phyloP scores from a whole-genome alignment of 805 yeast species.

The Cyberlindnera maritima region DNA sequence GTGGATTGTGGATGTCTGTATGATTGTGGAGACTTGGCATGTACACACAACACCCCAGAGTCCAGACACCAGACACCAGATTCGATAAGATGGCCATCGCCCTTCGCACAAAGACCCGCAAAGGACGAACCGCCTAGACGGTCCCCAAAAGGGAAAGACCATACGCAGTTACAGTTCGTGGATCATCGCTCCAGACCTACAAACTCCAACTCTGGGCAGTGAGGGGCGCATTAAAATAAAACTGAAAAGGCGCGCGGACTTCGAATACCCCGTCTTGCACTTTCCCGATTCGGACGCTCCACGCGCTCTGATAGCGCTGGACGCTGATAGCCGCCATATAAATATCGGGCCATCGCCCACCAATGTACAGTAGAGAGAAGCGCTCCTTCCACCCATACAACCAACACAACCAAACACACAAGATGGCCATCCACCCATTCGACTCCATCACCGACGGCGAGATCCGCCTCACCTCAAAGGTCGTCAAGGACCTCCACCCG shows the following conservation, averaged over 20 bases:
- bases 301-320: conserved; percentile 4
- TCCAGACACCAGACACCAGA: no score
- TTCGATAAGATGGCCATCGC: no score
- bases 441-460: conserved; percentile 59
- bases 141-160: background rate
- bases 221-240: no score
- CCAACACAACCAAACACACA: background rate
- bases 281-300: conserved; percentile 14
- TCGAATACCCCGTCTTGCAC: background rate
- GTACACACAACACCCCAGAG: no score
- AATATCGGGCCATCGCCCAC: background rate
- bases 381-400: no score
- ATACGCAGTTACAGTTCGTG: background rate
- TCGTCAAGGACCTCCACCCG: conserved; percentile 56
- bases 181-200: no score
- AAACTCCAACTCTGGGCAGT: no score
- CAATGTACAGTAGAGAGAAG: no score
- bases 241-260: no score
- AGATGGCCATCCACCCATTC: conserved; percentile 46
- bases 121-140: background rate
- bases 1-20: no score
- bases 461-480: conserved; percentile 53
- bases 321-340: background rate
- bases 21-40: no score
- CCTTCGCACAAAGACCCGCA: background rate